phyloP scores from a whole-genome alignment of 2,329 filamentous ascomycete genomes.

The Fusarium falciforme region DNA sequence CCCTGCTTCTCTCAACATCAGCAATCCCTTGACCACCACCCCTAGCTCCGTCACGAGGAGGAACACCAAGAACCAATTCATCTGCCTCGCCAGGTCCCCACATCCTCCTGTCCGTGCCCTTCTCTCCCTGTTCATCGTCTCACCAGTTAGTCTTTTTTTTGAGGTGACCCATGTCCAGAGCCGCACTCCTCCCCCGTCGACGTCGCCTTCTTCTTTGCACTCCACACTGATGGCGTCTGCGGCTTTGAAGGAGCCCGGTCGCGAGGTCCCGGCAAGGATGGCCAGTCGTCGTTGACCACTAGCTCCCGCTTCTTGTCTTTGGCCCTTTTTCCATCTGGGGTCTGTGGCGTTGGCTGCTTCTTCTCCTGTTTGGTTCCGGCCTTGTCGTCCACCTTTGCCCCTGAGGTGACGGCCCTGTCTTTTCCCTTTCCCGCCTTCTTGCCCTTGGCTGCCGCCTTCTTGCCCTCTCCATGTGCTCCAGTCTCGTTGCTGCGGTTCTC shows the following conservation, averaged over 20 bases:
- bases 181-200: neutral
- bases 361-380: slow-evolving; percentile 4
- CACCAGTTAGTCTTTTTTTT: slow-evolving; percentile 9
- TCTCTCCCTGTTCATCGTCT: neutral
- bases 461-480: slow-evolving; percentile 7
- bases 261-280: slow-evolving; percentile 39
- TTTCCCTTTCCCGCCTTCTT: slow-evolving; percentile 26
- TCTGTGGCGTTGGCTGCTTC: slow-evolving; percentile 13
- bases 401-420: slow-evolving; percentile 9
- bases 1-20: slow-evolving; percentile 3
- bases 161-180: slow-evolving; percentile 16
- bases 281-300: slow-evolving; percentile 41
- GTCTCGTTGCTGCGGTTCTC: neutral
- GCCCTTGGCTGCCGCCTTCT: slow-evolving; percentile 13
- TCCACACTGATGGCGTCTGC: slow-evolving; percentile 37
- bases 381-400: slow-evolving; percentile 16
- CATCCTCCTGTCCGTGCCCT: neutral
- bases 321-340: slow-evolving; percentile 12
- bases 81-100: neutral
- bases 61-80: slow-evolving; percentile 2
- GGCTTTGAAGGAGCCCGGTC: slow-evolving; percentile 40
- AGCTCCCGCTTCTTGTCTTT: slow-evolving; percentile 29
- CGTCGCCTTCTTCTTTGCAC: slow-evolving; percentile 26
- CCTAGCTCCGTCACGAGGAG: neutral
- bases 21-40: neutral